Evolutionary conservation across 495 filamentous ascomycete species (phyloP), one percentile per base, ranked within the genome.

Genomic region (Lophiostoma macrostomum): DNA sequence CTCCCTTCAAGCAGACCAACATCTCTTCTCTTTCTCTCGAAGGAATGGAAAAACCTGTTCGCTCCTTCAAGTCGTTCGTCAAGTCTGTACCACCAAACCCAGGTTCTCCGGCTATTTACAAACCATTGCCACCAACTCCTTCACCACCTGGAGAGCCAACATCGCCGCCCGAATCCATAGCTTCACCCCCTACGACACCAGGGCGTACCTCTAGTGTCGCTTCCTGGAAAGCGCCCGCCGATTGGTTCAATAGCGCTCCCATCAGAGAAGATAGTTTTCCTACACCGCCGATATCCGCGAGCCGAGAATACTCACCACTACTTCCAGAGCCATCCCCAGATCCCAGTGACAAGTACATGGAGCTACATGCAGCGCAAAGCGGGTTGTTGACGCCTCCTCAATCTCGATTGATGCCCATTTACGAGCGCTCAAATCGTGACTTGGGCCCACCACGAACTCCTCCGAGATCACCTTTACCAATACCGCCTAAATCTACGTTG

Each of bases 1-100:
- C 49, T 29, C 43, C 53, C 5, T 50, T 55, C 31, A 43, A 14
- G n/a, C 54, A 58, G 18, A n/a, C 19, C 31, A 64, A 43, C 39
- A 12, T 13, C 8, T 53, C 60, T 5, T 48, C 56, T 4, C 41
- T 56, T 11, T 59, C 51, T 23, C 56, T 64, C n/a, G 45, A 55
- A 22, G 60, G 60, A 39, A 60, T 64, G 56, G 60, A 64, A 40
- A 44, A 37, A 18, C 60, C 60, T 30, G 41, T 64, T 16, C 50
- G 44, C 8, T 64, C 60, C 3, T 63, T 63, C 45, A 63, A 59
- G 40, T 63, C 60, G 16, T 60, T 56, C 41, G 48, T 64, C 30
- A 51, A 50, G 49, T 41, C 44, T 3, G 50, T 48, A 1, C 60
- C 60, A 18, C 53, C 60, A 20, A 28, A 50, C 27, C 55, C 45